These are phyloP conservation scores for Penicillium egyptiacum DNA, from an alignment of 495 filamentous ascomycete genomes.

Conservation along the genomic window DNA sequence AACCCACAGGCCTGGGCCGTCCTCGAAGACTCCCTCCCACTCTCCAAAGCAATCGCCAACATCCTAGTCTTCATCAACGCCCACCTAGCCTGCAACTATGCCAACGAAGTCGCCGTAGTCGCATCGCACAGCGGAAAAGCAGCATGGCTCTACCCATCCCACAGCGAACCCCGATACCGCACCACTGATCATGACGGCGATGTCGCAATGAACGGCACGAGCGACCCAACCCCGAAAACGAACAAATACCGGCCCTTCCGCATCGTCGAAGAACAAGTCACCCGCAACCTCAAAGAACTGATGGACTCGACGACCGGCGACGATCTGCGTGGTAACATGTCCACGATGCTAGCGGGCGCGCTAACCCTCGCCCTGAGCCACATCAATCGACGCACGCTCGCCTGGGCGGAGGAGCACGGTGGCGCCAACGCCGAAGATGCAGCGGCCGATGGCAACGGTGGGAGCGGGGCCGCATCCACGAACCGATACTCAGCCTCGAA, in stretches of 20 bases:
- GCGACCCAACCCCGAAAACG: conserved; percentile 46
- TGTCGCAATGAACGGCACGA: conserved; percentile 34
- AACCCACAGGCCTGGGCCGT: conserved; percentile 93
- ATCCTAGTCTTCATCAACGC: conserved; percentile 95
- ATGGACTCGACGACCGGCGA: conserved; percentile 61
- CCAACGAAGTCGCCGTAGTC: conserved; percentile 89
- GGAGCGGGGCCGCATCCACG: conserved; percentile 26
- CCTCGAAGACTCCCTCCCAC: conserved; percentile 71
- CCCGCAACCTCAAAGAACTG: conserved; percentile 66
- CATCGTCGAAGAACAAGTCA: conserved; percentile 75
- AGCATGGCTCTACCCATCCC: conserved; percentile 78
- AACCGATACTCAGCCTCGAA: conserved; percentile 42
- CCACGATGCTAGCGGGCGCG: conserved; percentile 86
- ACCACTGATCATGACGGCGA: conserved; percentile 39
- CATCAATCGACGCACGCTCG: conserved; percentile 65
- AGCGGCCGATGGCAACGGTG: conserved; percentile 28
- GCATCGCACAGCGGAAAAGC: conserved; percentile 84
- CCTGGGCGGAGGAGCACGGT: conserved; percentile 49
- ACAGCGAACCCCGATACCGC: conserved; percentile 26
- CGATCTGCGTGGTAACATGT: conserved; percentile 61
- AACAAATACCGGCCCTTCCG: conserved; percentile 96
- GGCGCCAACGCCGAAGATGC: conserved; percentile 36
- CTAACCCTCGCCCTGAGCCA: conserved; percentile 85
- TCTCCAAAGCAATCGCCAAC: conserved; percentile 82
- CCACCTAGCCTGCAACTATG: conserved; percentile 87